Base-by-base conservation (phyloP, 768 basidiomycete species). In the Scleroderma bovista region DNA sequence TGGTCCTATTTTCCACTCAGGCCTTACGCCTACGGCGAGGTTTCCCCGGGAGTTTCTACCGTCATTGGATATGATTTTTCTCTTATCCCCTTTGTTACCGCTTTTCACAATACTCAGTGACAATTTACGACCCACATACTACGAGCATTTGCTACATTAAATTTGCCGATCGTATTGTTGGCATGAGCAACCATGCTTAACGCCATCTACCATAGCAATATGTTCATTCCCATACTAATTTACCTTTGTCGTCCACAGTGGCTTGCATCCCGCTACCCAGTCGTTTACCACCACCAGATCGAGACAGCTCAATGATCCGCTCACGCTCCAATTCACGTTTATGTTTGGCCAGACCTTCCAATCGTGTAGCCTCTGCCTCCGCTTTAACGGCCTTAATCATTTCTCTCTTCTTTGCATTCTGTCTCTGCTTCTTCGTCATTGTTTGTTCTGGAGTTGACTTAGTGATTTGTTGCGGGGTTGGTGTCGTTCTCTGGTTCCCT, bases 391-490 rank as follows among this genome's bases (percentile, higher is more conserved):
- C 72, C 63, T 87, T 88, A 48, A 71, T 60, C 0, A 76, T 74
- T 40, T 86, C 84, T 5, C 75, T 70, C 60, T 71, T 76, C 53
- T 74, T 75, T 8, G 76, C 79, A 55, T 88, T 87, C 60, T 90
- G 74, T 31, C 84, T 77, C 61, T 88, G 85, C 38, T 76, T 77
- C 66, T 90, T 87, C 6, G 81, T 84, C 51, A 77, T 61, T 1
- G 73, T 56, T 6, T 22, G 41, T 52, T 77, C 78, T 0, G 78
- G 61, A 2, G 73, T 69, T 23, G 68, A 68, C 7, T 66, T 58
- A 15, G 60, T 52, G 36, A 6, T 60, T 49, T 10, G 47, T 26
- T 9, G 31, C 17, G 47, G 45, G 13, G 39, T 55, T 48, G 48
- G 51, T 33, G 52, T 56, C 13, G 51, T 47, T 37, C 51, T 56